Evolutionary conservation across 768 basidiomycete species (phyloP).

Genomic region (Kwoniella dejecticola): DNA sequence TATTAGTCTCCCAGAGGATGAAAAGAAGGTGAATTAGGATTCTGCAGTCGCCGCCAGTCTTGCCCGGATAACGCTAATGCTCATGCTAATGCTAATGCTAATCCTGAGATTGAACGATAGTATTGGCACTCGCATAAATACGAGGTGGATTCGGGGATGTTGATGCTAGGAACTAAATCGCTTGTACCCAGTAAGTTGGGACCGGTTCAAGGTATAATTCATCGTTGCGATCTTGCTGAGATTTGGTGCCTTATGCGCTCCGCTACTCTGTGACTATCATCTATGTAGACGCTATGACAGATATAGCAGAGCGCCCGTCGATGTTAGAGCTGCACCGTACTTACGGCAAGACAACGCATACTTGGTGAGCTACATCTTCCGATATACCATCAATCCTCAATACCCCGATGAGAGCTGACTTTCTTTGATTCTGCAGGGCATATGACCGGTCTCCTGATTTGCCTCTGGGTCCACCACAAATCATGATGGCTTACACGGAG

Average conservation of each 20-base stretch:
- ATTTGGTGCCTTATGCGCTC: too few relatives aligned
- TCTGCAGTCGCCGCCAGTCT: too few relatives aligned
- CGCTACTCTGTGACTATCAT: too few relatives aligned
- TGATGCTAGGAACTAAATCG: constrained; percentile 45
- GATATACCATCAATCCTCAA: not conserved
- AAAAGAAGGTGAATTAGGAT: constrained; percentile 57
- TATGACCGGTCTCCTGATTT: constrained; percentile 53
- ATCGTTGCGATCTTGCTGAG: too few relatives aligned
- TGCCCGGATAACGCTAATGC: not conserved
- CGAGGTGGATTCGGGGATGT: constrained; percentile 51
- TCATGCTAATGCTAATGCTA: not conserved
- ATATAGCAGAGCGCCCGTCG: constrained; percentile 48
- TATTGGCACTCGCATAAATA: constrained; percentile 64
- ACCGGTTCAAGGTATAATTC: not conserved
- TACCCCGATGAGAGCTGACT: too few relatives aligned
- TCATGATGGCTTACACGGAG: constrained; percentile 60
- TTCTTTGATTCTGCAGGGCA: too few relatives aligned
- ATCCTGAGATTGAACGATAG: too few relatives aligned
- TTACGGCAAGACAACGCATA: constrained; percentile 59
- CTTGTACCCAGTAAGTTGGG: constrained; percentile 41
- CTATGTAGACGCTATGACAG: constrained; percentile 43
- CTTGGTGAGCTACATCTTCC: constrained; percentile 29
- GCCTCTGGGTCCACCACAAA: constrained; percentile 59
- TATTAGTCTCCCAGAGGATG: constrained; percentile 58
- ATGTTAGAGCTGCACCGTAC: constrained; percentile 61